Conservation (phyloP, 495 filamentous ascomycete genomes). For the Ramalina intermedia region DNA sequence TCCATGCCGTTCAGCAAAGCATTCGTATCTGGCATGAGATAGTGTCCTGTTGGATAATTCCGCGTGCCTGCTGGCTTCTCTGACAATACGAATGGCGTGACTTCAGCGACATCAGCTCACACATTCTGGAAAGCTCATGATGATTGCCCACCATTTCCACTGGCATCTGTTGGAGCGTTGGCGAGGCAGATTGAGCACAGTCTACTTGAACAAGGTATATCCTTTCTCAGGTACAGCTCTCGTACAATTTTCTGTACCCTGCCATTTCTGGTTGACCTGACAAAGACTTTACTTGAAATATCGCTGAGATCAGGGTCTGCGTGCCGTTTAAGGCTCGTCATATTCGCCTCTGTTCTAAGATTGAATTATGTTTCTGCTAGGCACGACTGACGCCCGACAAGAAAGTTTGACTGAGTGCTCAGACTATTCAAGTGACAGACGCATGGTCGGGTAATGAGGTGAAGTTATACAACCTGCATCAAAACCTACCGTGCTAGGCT, state of each 20-base stretch:
- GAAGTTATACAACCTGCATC: too few relatives aligned
- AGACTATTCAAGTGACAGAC: too few relatives aligned
- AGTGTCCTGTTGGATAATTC: slow-evolving; percentile 72
- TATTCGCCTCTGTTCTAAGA: slow-evolving; percentile 23
- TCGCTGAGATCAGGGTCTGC: slow-evolving; percentile 58
- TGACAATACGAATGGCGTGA: slow-evolving; percentile 72
- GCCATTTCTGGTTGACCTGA: slow-evolving; percentile 81
- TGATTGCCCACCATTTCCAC: slow-evolving; percentile 46
- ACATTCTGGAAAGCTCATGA: background rate
- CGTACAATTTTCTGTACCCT: slow-evolving; percentile 98
- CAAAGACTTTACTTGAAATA: slow-evolving; percentile 83
- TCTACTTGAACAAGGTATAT: slow-evolving; percentile 93
- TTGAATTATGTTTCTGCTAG: background rate
- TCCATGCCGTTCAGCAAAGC: slow-evolving; percentile 92
- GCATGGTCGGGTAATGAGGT: too few relatives aligned
- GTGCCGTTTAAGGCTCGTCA: slow-evolving; percentile 77
- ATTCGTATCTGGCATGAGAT: slow-evolving; percentile 93
- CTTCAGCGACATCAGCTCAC: slow-evolving; percentile 26
- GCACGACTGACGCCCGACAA: background rate
- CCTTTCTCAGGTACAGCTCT: slow-evolving; percentile 86
- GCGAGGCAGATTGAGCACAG: slow-evolving; percentile 62
- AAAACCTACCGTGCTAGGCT: too few relatives aligned
- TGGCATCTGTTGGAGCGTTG: slow-evolving; percentile 60
- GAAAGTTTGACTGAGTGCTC: too few relatives aligned
- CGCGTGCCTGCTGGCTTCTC: slow-evolving; percentile 72